phyloP scores from a whole-genome alignment of 2,329 filamentous ascomycete species.

The Neobulgaria alba region DNA sequence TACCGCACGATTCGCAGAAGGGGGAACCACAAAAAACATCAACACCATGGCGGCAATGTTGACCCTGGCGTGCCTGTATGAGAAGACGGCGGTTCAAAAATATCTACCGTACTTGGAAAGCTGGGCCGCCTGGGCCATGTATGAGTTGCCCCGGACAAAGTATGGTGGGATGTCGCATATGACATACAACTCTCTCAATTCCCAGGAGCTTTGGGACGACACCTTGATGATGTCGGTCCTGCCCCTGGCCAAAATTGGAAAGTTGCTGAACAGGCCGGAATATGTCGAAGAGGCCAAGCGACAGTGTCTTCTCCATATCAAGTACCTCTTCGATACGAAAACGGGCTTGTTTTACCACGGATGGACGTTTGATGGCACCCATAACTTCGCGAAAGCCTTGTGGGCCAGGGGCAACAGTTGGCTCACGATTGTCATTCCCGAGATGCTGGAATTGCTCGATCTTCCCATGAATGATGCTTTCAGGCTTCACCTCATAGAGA shows the following conservation, averaged over 20 bases:
- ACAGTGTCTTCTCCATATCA: constrained; percentile 69
- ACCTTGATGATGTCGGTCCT: constrained; percentile 84
- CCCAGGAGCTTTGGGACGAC: constrained; percentile 75
- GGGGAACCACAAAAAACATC: constrained; percentile 70
- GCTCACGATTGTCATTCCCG: constrained; percentile 77
- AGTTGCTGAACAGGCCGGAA: constrained; percentile 57
- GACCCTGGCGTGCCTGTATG: constrained; percentile 69
- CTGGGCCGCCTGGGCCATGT: constrained; percentile 78
- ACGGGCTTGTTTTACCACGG: constrained; percentile 75
- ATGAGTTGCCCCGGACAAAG: constrained; percentile 63
- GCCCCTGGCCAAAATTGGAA: constrained; percentile 64
- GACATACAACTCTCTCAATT: constrained; percentile 53
- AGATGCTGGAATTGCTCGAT: constrained; percentile 67
- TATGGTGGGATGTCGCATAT: constrained; percentile 42
- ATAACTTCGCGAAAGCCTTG: constrained; percentile 49
- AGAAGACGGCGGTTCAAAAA: constrained; percentile 57
- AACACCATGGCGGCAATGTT: constrained; percentile 77
- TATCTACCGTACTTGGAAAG: constrained; percentile 71
- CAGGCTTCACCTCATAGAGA: constrained; percentile 44
- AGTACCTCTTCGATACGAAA: constrained; percentile 66
- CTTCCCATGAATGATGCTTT: constrained; percentile 48
- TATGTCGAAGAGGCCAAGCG: constrained; percentile 72
- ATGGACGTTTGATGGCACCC: constrained; percentile 65
- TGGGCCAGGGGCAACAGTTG: constrained; percentile 60
- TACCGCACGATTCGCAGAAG: constrained; percentile 47